Base-by-base conservation (phyloP, 345 rosid genomes). In the Aquilaria yunnanensis region DNA sequence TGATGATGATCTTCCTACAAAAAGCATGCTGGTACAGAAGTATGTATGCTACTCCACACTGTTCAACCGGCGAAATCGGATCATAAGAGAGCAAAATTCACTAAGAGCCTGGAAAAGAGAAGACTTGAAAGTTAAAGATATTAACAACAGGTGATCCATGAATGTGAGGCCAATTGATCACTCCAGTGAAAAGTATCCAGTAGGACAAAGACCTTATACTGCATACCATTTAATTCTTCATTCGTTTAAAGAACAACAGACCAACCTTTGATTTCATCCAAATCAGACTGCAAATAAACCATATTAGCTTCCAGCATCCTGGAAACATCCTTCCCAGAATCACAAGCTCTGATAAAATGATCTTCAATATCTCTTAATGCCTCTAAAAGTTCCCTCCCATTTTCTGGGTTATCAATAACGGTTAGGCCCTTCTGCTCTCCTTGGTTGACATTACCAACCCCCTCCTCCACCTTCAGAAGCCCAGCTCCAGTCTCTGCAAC, bases 281-380 rank as follows among this genome's bases (percentile, higher is more conserved):
- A 60, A 52, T 80, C 80, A 52, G 94, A 75, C 14, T 78, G 90
- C 70, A 79, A 61, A 57, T 75, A 73, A 67, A 80, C 70, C 66
- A 67, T 78, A 56, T 74, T 87, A 57, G 81, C 88, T 70, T 87
- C 94, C 12, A 87, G 72, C 94, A 84, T 87, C 70, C 74, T 82
- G 30, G 90, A 87, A 0, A 87, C 86, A 62, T 80, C 88, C 66
- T 84, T 84, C 13, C 94, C 90, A 63, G 85, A 81, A 73, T 82
- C 86, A 75, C 73, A 84, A 71, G 94, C 94, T 73, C 83, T 85
- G 23, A 84, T 69, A 63, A 87, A 87, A 67, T 87, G 75, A 53
- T 80, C 86, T 59, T 84, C 85, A 58, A 87, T 77, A 74, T 87
- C 94, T 76, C 64, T 81, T 72, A 87, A 62, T 10, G 94, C 90